A percentile compares a stretch with the other conserved stretches of the same genome.
Conservation (phyloP, 2,329 filamentous ascomycete genomes). For the Neofusicoccum umdonicola region DNA sequence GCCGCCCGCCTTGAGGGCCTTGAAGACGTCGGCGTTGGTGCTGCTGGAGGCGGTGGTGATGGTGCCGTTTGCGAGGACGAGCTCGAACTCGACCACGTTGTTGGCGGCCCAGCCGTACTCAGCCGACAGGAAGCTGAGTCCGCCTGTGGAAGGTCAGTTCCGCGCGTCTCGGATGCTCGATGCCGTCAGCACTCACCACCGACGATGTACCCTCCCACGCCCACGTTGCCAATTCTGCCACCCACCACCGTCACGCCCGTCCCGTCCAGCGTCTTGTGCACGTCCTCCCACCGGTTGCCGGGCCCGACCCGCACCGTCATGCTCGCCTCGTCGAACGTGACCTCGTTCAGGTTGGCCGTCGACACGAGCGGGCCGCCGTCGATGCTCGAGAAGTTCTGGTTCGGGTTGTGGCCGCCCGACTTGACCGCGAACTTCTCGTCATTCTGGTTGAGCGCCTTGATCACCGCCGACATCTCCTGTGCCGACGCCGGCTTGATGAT, state of each 20-base stretch:
- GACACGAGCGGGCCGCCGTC: conserved; percentile 44
- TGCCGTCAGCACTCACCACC: conserved; percentile 34
- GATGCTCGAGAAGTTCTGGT: conserved; percentile 47
- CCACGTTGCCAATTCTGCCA: conserved; percentile 49
- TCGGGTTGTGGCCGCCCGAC: conserved; percentile 50
- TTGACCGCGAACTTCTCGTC: conserved; percentile 54
- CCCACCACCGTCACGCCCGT: conserved; percentile 42
- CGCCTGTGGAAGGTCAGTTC: conserved; percentile 2
- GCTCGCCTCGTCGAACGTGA: conserved; percentile 25
- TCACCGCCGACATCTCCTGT: conserved; percentile 53
- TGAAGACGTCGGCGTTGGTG: conserved; percentile 41
- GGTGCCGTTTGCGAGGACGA: conserved; percentile 48
- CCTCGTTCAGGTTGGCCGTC: conserved; percentile 41
- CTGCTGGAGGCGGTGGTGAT: conserved; percentile 42
- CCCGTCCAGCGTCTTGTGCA: conserved; percentile 39
- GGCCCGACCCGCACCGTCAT: conserved; percentile 31
- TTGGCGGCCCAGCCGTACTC: conserved; percentile 50
- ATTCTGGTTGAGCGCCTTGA: conserved; percentile 45
- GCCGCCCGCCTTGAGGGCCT: conserved; percentile 43
- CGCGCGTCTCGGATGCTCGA: not conserved
- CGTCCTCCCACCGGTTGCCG: conserved; percentile 33
- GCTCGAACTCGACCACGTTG: conserved; percentile 47
- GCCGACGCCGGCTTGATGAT: conserved; percentile 29
- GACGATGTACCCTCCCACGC: conserved; percentile 48
- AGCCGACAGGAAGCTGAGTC: conserved; percentile 40